Evolutionary conservation across 2,329 filamentous ascomycete genomes (phyloP), one percentile per base, ranked within the genome.

Genomic region (Neonectria neomacrospora): DNA sequence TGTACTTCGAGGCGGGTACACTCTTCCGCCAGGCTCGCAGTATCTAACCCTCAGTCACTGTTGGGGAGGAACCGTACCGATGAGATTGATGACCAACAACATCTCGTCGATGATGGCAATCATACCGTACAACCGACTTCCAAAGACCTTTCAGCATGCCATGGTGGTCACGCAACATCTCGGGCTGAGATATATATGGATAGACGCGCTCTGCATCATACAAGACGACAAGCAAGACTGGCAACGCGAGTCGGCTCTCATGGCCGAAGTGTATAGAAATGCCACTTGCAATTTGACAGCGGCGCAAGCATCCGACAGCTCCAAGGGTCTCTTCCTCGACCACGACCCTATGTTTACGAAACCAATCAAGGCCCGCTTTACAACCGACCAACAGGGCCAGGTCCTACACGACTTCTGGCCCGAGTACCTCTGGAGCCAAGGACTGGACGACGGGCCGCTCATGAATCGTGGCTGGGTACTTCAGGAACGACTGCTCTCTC

Each of bases 231-330:
- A 20, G 9, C 16, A 32, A 30, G 63, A 66, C 32, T 64, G 59
- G 60, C 54, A 55, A 16, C 34, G 18, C 7, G 56, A 68, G 34
- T 45, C 56, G 2, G 41, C 39, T 11, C 41, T 45, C 10, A 68
- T 68, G 63, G 58, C 48, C 20, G 51, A 67, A 11, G 60, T 69
- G 2, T 67, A 53, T 5, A n/a, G 34, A 26, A 39, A 53, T 28
- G 50, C 50, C 14, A 39, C 20, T 11, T 53, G 50, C 34, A 53
- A 53, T 34, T 20, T 53, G 9, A 37, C 32, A 14, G 50, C 50
- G 18, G 20, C 32, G 2, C 16, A 32, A 20, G 28, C 48, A 20
- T 3, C 48, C 30, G 34, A 53, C 9, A 41, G 6, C 37, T 39
- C 37, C 3, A 18, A n/a, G 8, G 37, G 37, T 18, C 37, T 39